These are phyloP conservation scores for Panicum hallii DNA, from an alignment of 202 grass and related monocot genomes.

Conservation along the genomic window DNA sequence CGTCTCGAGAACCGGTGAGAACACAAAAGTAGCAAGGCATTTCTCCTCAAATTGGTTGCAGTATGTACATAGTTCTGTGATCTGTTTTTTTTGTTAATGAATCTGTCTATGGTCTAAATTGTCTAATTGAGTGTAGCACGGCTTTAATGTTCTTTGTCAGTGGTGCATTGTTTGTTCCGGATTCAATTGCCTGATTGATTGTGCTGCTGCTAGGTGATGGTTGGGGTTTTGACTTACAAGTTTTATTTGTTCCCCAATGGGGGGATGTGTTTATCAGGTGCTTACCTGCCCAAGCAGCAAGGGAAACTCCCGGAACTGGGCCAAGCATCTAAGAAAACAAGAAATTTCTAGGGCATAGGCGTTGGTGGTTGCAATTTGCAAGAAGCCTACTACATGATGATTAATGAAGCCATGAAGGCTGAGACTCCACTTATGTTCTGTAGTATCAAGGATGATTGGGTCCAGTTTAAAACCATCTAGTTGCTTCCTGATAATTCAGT, in stretches of 20 bases:
- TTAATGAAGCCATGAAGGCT: not conserved
- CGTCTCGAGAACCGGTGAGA: conserved; percentile 74
- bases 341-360: conserved; percentile 47
- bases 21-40: not conserved
- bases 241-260: conserved; percentile 21
- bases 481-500: conserved; percentile 20
- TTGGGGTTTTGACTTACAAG: not conserved
- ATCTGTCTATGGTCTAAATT: not conserved
- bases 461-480: not conserved
- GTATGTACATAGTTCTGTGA: not conserved
- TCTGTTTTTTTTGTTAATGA: not conserved
- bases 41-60: not conserved
- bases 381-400: conserved; percentile 9
- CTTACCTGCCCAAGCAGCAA: conserved; percentile 55
- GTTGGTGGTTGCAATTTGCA: conserved; percentile 10
- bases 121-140: not conserved
- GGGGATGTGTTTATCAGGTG: conserved; percentile 50
- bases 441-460: not conserved
- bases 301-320: conserved; percentile 41
- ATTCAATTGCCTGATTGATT: not conserved
- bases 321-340: conserved; percentile 58
- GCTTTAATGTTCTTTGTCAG: not conserved
- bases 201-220: not conserved
- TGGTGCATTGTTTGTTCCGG: not conserved
- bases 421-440: conserved; percentile 4